Evolutionary conservation across 2,329 filamentous ascomycete genomes (phyloP), one percentile per base, ranked within the genome.

Genomic region (Rhinocladiella mackenziei): DNA sequence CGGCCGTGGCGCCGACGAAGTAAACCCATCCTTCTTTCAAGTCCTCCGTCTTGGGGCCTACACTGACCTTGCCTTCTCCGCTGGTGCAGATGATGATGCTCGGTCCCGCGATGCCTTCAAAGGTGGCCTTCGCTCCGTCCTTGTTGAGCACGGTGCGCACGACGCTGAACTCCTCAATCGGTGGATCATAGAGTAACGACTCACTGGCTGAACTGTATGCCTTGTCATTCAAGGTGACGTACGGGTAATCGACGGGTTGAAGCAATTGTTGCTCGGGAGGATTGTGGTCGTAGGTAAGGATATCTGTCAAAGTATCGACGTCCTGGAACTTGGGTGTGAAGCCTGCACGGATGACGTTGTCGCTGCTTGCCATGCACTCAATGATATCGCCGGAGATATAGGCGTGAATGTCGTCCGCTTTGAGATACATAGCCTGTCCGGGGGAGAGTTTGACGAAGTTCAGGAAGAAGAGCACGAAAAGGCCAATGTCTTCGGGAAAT

Each of bases 291-390:
- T 98, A 98, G 0, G 92, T 98, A 55, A 98, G 72, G 83, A 95
- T 94, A 50, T 81, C 76, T 23, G 91, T 88, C 8, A 98, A 75
- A 0, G 89, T 97, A 41, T 81, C 70, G 15, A 97, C 87, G 58
- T 98, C 92, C 71, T 97, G 96, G 77, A 95, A 98, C 65, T 98
- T 98, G 43, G 92, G 92, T 0, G 92, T 98, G 67, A 98, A 92
- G 31, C 92, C 92, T 0, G 92, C 92, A 43, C 92, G 88, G 39
- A 98, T 89, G 25, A 98, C 92, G 56, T 98, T 98, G 75, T 98
- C 92, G n/a, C 87, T 94, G 6, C 88, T 84, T 0, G 92, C 92
- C 92, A 98, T 98, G 73, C 92, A 98, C 69, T 98, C 92, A 63
- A 98, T 89, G 57, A 98, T 95, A 61, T 98, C 91, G 23, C 69